These are phyloP conservation scores for Penicillium sp. DNA, from an alignment of 2,329 filamentous ascomycete genomes.

Conservation along the genomic window DNA sequence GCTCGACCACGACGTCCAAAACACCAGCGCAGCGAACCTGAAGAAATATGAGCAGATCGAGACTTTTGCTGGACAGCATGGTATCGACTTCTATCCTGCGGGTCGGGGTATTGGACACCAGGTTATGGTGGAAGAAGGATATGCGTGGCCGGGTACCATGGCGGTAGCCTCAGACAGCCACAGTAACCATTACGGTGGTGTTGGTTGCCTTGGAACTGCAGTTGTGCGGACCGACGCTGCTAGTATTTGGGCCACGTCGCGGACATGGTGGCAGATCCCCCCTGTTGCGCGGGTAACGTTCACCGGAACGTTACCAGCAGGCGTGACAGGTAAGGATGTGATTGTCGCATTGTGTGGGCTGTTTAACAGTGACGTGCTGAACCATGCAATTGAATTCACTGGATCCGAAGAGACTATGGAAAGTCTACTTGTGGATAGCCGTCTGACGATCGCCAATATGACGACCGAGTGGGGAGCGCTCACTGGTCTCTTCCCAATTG, in stretches of 20 bases:
- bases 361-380: conserved; percentile 81
- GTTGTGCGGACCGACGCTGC: conserved; percentile 83
- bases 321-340: conserved; percentile 87
- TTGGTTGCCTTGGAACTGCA: conserved; percentile 67
- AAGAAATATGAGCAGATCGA: conserved; percentile 77
- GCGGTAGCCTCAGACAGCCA: conserved; percentile 65
- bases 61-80: conserved; percentile 69
- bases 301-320: conserved; percentile 62
- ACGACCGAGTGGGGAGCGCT: conserved; percentile 72
- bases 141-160: conserved; percentile 75
- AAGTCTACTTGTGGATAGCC: conserved; percentile 62
- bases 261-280: conserved; percentile 83
- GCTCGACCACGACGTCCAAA: conserved; percentile 81
- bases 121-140: conserved; percentile 64
- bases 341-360: conserved; percentile 81
- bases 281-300: conserved; percentile 73
- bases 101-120: conserved; percentile 82
- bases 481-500: conserved; percentile 70
- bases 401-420: conserved; percentile 68
- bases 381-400: conserved; percentile 81
- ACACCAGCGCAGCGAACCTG: conserved; percentile 66
- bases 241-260: conserved; percentile 70
- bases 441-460: conserved; percentile 67
- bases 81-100: conserved; percentile 66
- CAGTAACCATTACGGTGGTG: conserved; percentile 72